Conservation (phyloP, 768 basidiomycete species). For the Lentinula lateritia region DNA sequence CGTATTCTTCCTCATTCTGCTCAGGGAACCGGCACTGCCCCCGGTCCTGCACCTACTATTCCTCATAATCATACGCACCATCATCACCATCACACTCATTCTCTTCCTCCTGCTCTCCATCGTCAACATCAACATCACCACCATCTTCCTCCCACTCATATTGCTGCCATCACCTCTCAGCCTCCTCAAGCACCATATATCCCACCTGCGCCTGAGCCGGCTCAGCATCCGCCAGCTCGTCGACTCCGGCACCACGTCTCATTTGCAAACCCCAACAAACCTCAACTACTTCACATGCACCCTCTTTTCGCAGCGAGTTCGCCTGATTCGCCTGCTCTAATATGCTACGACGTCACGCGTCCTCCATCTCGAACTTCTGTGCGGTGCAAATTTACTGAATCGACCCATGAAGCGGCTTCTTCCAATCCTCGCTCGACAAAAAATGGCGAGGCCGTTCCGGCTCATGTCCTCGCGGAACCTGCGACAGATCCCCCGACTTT, state of each 20-base stretch:
- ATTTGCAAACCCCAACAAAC: not conserved
- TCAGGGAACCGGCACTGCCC: not conserved
- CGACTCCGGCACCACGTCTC: conserved; percentile 2
- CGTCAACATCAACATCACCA: not conserved
- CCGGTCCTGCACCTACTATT: not conserved
- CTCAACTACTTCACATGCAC: not conserved
- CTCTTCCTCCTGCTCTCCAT: not conserved
- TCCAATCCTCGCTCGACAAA: not conserved
- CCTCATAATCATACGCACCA: not conserved
- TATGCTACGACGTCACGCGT: not conserved
- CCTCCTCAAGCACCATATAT: not conserved
- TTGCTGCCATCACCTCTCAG: not conserved
- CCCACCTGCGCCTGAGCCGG: not conserved
- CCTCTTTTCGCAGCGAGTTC: not conserved
- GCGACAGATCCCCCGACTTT: not conserved
- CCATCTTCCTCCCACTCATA: not conserved
- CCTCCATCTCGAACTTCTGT: not conserved
- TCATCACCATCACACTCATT: not conserved
- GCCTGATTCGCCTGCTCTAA: not conserved
- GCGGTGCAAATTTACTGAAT: not conserved
- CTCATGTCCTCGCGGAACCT: not conserved
- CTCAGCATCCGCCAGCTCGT: not conserved
- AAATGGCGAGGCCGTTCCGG: not conserved
- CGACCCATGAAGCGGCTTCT: no score
- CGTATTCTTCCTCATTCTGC: not conserved